Evolutionary conservation across 148 eudicot species (phyloP).

Genomic region (Euryodendron excelsum): DNA sequence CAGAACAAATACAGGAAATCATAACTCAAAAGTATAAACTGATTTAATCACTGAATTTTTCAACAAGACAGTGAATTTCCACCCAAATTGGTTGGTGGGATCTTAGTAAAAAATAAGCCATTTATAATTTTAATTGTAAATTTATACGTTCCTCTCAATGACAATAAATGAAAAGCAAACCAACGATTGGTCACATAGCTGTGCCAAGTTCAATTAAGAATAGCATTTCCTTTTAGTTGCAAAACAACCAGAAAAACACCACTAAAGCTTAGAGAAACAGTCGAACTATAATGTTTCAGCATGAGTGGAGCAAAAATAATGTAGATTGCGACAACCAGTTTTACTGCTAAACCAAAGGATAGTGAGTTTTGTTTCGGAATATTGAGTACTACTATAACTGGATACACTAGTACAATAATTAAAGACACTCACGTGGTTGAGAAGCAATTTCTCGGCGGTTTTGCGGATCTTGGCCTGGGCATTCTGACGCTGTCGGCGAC

Average conservation of each 20-base stretch:
- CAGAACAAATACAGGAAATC: neutral
- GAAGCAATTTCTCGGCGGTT: slow-evolving; percentile 88
- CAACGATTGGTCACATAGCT: too few species aligned
- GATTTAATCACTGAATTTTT: neutral
- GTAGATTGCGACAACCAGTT: neutral
- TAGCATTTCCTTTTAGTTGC: too few species aligned
- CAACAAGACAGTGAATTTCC: neutral
- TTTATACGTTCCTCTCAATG: too few species aligned
- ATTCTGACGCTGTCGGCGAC: slow-evolving; percentile 86
- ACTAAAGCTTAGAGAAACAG: neutral
- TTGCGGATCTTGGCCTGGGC: slow-evolving; percentile 90
- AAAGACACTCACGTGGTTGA: slow-evolving; percentile 61
- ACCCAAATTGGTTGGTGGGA: neutral
- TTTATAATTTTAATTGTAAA: too few species aligned
- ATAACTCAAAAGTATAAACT: neutral
- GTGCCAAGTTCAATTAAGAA: too few species aligned
- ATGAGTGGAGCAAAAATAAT: neutral
- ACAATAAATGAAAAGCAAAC: too few species aligned
- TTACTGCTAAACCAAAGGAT: neutral
- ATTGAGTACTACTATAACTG: too few species aligned
- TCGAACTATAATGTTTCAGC: too few species aligned
- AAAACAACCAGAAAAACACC: neutral
- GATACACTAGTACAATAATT: too few species aligned
- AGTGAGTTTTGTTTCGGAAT: too few species aligned
- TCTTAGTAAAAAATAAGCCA: too few species aligned